Conservation (phyloP, 140 eudicot species). For the Cichorium intybus region DNA sequence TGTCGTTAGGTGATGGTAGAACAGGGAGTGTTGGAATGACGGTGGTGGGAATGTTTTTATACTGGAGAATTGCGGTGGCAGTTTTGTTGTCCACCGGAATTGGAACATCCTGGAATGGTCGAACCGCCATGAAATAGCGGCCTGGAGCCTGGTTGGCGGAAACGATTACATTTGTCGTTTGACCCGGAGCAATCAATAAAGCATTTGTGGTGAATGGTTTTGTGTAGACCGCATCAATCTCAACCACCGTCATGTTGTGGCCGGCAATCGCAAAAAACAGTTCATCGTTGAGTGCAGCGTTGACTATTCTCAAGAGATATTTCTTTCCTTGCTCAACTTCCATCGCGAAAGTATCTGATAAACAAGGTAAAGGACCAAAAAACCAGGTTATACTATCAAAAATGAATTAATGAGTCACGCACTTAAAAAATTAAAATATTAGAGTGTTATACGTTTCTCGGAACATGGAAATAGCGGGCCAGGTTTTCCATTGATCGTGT, state of each 20-base stretch:
- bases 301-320: slow-evolving; percentile 41
- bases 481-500: slow-evolving; percentile 77
- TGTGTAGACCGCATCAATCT: slow-evolving; percentile 51
- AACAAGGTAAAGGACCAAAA: not conserved
- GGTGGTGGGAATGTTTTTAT: slow-evolving; percentile 52
- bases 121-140: slow-evolving; percentile 66
- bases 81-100: slow-evolving; percentile 57
- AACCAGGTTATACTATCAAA: not conserved
- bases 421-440: no score
- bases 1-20: slow-evolving; percentile 49
- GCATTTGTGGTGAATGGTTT: slow-evolving; percentile 44
- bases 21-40: slow-evolving; percentile 51
- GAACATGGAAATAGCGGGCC: slow-evolving; percentile 80
- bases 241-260: slow-evolving; percentile 45
- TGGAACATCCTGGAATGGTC: slow-evolving; percentile 55
- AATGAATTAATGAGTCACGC: no score
- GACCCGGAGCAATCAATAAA: slow-evolving; percentile 41
- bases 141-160: slow-evolving; percentile 33
- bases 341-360: slow-evolving; percentile 48
- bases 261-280: slow-evolving; percentile 45
- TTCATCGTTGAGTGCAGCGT: slow-evolving; percentile 49
- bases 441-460: slow-evolving; percentile 66
- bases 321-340: slow-evolving; percentile 46
- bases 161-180: slow-evolving; percentile 41
- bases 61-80: slow-evolving; percentile 68